phyloP scores from a whole-genome alignment of 495 filamentous ascomycete species.

The Aspergillus ellipticus region DNA sequence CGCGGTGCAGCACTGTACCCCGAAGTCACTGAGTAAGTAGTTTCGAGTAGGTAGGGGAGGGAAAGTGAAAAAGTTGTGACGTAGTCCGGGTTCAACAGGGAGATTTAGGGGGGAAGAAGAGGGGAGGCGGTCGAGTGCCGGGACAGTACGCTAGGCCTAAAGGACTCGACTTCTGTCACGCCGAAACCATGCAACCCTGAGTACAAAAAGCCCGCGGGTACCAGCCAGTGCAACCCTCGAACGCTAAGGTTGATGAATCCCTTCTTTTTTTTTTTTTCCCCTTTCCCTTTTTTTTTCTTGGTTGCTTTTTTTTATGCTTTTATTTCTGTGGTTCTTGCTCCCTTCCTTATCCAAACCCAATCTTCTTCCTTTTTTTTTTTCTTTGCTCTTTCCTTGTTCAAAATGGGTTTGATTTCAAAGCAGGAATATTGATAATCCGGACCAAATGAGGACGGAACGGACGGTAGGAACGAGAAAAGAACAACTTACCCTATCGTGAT shows the following conservation, averaged over 20 bases:
- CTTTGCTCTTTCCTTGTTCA: not conserved
- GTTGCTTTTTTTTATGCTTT: not conserved
- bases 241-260: not conserved
- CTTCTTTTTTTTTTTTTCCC: slow-evolving; percentile 5
- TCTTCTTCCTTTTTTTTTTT: slow-evolving; percentile 1
- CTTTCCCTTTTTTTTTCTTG: slow-evolving; percentile 1
- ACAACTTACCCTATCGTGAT: slow-evolving; percentile 8
- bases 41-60: slow-evolving; percentile 8
- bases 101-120: slow-evolving; percentile 24
- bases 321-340: slow-evolving; percentile 2
- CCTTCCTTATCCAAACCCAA: not conserved
- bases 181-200: slow-evolving; percentile 23
- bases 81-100: slow-evolving; percentile 30
- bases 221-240: slow-evolving; percentile 18
- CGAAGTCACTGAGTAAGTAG: slow-evolving; percentile 8
- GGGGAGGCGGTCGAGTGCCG: slow-evolving; percentile 24
- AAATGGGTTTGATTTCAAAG: slow-evolving; percentile 5
- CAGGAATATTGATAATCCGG: slow-evolving; percentile 3
- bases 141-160: slow-evolving; percentile 20
- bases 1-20: slow-evolving; percentile 6
- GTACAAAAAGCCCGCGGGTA: slow-evolving; percentile 22
- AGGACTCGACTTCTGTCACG: slow-evolving; percentile 19
- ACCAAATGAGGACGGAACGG: not conserved
- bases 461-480: slow-evolving; percentile 9
- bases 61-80: slow-evolving; percentile 31